Base-by-base conservation (phyloP, 805 yeast genomes). In the Sugiyamaella boreocaroliniensis region DNA sequence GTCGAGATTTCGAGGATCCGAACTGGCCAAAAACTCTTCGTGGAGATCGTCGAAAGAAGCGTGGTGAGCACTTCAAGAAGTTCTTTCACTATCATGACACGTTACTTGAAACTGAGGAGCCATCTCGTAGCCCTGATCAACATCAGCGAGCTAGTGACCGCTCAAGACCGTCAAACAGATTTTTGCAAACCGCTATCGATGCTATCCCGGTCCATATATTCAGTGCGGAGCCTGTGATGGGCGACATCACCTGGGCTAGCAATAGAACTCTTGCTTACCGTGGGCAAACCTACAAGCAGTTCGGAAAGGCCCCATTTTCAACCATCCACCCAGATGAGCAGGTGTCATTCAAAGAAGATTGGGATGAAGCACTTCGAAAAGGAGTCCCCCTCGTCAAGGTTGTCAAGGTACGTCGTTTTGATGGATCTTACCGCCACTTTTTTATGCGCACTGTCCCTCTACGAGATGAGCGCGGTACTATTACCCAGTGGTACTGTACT, bases 191-290 rank as follows among this genome's bases (percentile, higher is more conserved):
- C 9, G 63, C 66, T 9, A 63, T 66, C 29, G 69, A 66, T 50
- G 65, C 68, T 4, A 64, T 66, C 34, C 70, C 70, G 1, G 66
- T 66, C 11, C 68, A 66, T 48, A 61, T 67, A n/a, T 63, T 57
- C 51, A 62, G 63, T 29, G 68, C 66, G 4, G 64, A 62, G 45
- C 68, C 70, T 2, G 45, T 49, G 29, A 57, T 55, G 1, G 70
- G 68, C 2, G 56, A 56, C 6, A 54, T 65, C 14, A 60, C 64
- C 4, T 66, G 70, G 70, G 68, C 61, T 5, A 62, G 66, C 16
- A 65, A 64, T 12, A 61, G 68, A 15, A 57, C 68, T 5, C 43
- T 65, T 45, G 64, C 67, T 2, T 66, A 58, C 50, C 56, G 66
- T 12, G 68, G 70, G 2, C 55, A 62, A 12, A 50, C 67, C 8